Conservation (phyloP, 371 early-diverging fungal genomes). For the Apophysomyces variabilis region DNA sequence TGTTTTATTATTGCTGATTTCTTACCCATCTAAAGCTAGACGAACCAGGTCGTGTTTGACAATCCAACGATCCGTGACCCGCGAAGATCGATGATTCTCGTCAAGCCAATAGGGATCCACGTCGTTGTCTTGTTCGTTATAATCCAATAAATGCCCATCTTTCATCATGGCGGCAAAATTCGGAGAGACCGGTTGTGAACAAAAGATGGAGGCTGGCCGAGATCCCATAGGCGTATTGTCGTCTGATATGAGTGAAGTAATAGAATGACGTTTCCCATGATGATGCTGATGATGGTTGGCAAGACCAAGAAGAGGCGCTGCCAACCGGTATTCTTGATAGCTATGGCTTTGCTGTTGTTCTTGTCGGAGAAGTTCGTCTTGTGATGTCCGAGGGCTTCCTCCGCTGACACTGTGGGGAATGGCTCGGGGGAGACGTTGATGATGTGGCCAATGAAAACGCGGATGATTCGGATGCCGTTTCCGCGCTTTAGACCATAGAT, state of each 20-base stretch:
- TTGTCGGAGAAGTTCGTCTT: constrained; percentile 13
- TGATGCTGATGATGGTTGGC: neutral
- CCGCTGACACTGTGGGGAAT: constrained; percentile 17
- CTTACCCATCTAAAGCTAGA: constrained; percentile 49
- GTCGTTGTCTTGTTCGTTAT: constrained; percentile 23
- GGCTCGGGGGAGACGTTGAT: constrained; percentile 15
- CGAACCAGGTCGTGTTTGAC: constrained; percentile 43
- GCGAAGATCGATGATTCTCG: neutral
- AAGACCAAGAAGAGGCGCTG: constrained; percentile 1
- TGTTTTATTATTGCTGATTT: neutral
- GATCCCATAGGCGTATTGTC: constrained; percentile 29
- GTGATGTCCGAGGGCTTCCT: constrained; percentile 17
- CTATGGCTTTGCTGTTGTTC: constrained; percentile 14
- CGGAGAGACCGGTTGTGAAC: constrained; percentile 41
- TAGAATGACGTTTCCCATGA: constrained; percentile 33
- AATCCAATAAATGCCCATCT: constrained; percentile 20
- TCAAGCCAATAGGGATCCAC: constrained; percentile 30
- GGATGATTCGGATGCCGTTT: constrained; percentile 40
- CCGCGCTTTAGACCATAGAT: constrained; percentile 42
- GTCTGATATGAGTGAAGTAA: constrained; percentile 28
- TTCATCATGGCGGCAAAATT: constrained; percentile 27
- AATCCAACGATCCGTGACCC: constrained; percentile 33
- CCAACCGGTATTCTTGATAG: constrained; percentile 21
- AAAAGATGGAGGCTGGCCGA: constrained; percentile 36
- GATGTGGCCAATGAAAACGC: constrained; percentile 33